Percentiles rank a stretch among this genome's conserved stretches.
Conservation (phyloP, 257 asterid genomes). For the Solanum sejunctum region DNA sequence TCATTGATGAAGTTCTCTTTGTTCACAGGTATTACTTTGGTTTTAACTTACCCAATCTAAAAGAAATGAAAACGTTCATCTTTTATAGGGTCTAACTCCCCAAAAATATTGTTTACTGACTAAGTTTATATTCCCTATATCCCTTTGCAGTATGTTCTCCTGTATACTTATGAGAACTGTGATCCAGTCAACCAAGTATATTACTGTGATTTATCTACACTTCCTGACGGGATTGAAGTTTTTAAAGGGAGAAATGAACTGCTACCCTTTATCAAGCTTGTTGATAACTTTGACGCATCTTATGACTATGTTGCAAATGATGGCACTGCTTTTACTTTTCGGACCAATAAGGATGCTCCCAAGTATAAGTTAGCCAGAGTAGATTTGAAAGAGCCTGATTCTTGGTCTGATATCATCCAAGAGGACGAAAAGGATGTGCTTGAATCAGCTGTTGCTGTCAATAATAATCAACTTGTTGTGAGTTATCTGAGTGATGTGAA, state of each 20-base stretch:
- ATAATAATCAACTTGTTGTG: conserved; percentile 47
- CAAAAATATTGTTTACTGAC: neutral
- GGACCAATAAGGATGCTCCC: conserved; percentile 87
- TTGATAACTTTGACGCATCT: conserved; percentile 79
- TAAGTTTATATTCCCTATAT: neutral
- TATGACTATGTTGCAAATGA: conserved; percentile 68
- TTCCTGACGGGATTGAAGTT: conserved; percentile 63
- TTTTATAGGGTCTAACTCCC: neutral
- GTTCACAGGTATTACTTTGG: neutral
- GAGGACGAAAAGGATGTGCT: conserved; percentile 77
- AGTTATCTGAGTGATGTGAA: conserved; percentile 79
- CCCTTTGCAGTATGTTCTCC: conserved; percentile 66
- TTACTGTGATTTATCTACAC: conserved; percentile 63
- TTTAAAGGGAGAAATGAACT: conserved; percentile 39
- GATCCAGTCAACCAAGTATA: conserved; percentile 86
- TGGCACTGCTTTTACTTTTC: conserved; percentile 66
- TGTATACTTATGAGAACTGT: conserved; percentile 50
- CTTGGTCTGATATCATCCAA: conserved; percentile 65
- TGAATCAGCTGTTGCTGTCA: conserved; percentile 77
- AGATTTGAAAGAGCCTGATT: conserved; percentile 53
- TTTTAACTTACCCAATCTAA: neutral
- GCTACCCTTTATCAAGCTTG: conserved; percentile 87
- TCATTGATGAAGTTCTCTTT: neutral
- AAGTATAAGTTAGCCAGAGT: conserved; percentile 71
- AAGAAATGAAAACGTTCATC: neutral